Conservation (phyloP, 2,329 filamentous ascomycete genomes). For the Aureobasidium zeae region DNA sequence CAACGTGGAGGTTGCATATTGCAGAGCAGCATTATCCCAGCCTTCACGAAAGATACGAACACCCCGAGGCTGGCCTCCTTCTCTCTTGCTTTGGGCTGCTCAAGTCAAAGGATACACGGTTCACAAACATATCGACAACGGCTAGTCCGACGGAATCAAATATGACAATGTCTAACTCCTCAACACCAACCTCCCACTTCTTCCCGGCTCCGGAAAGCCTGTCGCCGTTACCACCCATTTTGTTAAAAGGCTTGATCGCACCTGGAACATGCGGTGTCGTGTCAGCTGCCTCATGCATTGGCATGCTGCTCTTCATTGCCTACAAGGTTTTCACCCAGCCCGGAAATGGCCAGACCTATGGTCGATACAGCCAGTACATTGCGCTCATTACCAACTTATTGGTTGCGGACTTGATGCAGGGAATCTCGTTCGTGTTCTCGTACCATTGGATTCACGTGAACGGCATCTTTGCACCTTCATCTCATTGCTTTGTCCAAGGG, state of each 20-base stretch:
- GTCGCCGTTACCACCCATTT: constrained; percentile 17
- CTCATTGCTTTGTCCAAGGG: constrained; percentile 56
- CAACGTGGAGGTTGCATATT: no score
- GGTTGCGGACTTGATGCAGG: constrained; percentile 58
- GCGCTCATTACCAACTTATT: constrained; percentile 61
- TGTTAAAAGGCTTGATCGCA: constrained; percentile 25
- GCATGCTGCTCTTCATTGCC: constrained; percentile 26
- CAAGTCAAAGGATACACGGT: no score
- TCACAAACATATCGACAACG: no score
- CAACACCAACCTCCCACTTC: constrained; percentile 17
- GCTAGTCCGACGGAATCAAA: no score
- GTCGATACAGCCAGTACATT: constrained; percentile 53
- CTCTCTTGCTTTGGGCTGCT: no score
- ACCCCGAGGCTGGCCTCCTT: no score
- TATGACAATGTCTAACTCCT: constrained; percentile 6
- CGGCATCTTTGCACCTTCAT: constrained; percentile 44
- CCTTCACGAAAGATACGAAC: no score
- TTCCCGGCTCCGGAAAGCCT: constrained; percentile 26
- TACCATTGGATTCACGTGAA: constrained; percentile 48
- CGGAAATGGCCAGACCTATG: constrained; percentile 24
- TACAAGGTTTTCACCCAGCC: constrained; percentile 26
- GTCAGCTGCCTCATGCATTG: constrained; percentile 24
- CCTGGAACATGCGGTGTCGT: constrained; percentile 24
- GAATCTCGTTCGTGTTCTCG: constrained; percentile 55
- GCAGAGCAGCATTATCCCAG: no score